Evolutionary conservation across 1,139 yeast species (phyloP).

Genomic region (Scheffersomyces insectosa): DNA sequence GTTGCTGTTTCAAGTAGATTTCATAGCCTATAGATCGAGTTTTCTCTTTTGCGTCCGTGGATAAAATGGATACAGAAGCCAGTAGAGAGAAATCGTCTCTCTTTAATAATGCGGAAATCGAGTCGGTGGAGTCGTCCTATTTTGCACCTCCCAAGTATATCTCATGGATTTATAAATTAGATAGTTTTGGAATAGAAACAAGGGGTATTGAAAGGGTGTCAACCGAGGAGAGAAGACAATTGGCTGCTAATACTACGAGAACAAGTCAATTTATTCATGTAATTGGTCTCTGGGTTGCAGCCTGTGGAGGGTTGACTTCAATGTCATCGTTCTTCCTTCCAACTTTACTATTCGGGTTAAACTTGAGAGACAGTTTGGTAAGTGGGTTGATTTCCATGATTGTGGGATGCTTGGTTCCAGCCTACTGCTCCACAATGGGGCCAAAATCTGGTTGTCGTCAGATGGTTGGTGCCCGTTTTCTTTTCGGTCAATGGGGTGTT

Average conservation of each 20-base stretch:
- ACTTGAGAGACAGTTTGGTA: slow-evolving; percentile 28
- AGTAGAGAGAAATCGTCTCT: neutral
- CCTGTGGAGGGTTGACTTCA: slow-evolving; percentile 42
- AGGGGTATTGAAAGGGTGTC: slow-evolving; percentile 33
- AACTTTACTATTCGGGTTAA: slow-evolving; percentile 30
- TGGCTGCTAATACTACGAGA: slow-evolving; percentile 11
- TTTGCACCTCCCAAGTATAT: slow-evolving; percentile 2
- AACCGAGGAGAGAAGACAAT: slow-evolving; percentile 23
- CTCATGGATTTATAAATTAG: slow-evolving; percentile 21
- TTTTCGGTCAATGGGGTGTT: slow-evolving; percentile 43
- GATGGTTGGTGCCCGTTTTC: slow-evolving; percentile 40
- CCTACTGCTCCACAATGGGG: slow-evolving; percentile 42
- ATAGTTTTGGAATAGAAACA: slow-evolving; percentile 29
- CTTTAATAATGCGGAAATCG: neutral
- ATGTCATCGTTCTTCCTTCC: slow-evolving; percentile 42
- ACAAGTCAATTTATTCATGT: slow-evolving; percentile 18
- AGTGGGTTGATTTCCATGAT: slow-evolving; percentile 33
- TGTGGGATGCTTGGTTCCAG: slow-evolving; percentile 41
- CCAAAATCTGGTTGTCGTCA: slow-evolving; percentile 44
- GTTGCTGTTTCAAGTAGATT: too few relatives aligned
- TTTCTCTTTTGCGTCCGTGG: too few relatives aligned
- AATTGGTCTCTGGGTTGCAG: slow-evolving; percentile 37
- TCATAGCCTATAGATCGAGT: neutral
- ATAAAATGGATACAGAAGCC: neutral
- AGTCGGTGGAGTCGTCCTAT: neutral